Base-by-base conservation (phyloP, 2,329 filamentous ascomycete genomes). In the Tricladium varicosporioides region DNA sequence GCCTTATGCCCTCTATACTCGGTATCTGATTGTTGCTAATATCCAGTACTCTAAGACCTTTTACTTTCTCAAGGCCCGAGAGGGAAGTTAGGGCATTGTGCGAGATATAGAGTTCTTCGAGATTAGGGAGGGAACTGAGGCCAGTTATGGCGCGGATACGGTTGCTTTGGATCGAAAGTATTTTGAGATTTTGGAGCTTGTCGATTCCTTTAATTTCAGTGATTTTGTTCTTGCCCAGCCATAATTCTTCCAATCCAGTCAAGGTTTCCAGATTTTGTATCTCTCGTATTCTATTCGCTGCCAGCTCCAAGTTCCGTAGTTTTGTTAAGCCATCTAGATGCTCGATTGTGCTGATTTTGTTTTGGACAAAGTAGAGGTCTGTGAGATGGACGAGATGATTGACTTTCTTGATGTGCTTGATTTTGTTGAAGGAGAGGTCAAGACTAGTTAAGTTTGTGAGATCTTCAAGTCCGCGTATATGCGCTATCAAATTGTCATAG, bases 401-500 rank as follows among this genome's bases (percentile, higher is more conserved):
- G 63, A 97, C 77, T 67, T 93, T 86, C 74, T 96, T 96, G 77
- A 99, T 96, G 74, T 97, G 92, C 73, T 96, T 97, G 77, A 99
- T 93, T 78, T 97, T 97, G 79, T 99, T 99, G 83, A 97, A 99
- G 73, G 90, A 95, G 51, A 99, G 80, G 71, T 99, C 94, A 54
- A 99, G 83, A 56, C 78, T 88, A 5, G 83, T 91, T 53, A 99
- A 82, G 60, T 89, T 80, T 11, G 80, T 84, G 56, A 97, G 83
- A 47, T 84, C 79, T 53, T 97, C 92, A 47, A 99, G 81, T 31
- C 90, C 90, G 63, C 87, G 86, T 73, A 97, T 85, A 73, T 96
- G 92, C 10, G 86, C 84, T 66, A 99, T 92, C 15, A 96, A 81
- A 73, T 99, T 99, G 75, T 99, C 94, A 77, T 99, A 99, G 58